A percentile compares a stretch with the other conserved stretches of the same genome.
phyloP scores from a whole-genome alignment of 2,329 filamentous ascomycete genomes.

The Cytospora mali region DNA sequence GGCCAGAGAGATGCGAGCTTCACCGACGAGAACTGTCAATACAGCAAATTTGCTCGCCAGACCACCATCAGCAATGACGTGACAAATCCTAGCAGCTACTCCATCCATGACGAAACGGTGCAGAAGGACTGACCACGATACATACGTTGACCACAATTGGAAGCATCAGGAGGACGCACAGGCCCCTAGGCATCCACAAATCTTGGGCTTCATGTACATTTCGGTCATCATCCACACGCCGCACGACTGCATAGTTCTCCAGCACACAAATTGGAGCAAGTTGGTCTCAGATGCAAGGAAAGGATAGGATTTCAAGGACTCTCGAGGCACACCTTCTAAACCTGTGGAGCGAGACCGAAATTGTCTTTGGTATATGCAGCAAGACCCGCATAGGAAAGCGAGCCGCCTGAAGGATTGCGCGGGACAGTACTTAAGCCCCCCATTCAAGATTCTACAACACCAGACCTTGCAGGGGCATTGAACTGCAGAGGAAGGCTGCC shows the following conservation, averaged over 20 bases:
- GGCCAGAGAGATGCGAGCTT: neutral
- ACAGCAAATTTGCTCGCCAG: neutral
- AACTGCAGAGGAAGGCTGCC: neutral
- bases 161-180: neutral
- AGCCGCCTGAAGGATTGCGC: slow-evolving; percentile 16
- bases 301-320: neutral
- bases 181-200: neutral
- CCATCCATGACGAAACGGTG: neutral
- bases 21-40: slow-evolving; percentile 4
- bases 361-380: neutral
- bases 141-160: neutral
- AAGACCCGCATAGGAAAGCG: neutral
- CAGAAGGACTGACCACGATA: neutral
- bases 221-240: neutral
- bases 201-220: neutral
- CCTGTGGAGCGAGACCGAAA: neutral
- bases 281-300: neutral
- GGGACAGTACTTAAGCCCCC: slow-evolving; percentile 6
- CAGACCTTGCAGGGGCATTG: slow-evolving; percentile 19
- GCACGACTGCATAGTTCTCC: too few species aligned
- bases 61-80: neutral
- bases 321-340: neutral
- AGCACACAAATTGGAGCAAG: neutral
- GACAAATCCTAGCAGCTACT: neutral
- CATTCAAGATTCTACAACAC: too few species aligned